phyloP scores from a whole-genome alignment of 2,329 filamentous ascomycete genomes.

The Scolecobasidium constrictum region DNA sequence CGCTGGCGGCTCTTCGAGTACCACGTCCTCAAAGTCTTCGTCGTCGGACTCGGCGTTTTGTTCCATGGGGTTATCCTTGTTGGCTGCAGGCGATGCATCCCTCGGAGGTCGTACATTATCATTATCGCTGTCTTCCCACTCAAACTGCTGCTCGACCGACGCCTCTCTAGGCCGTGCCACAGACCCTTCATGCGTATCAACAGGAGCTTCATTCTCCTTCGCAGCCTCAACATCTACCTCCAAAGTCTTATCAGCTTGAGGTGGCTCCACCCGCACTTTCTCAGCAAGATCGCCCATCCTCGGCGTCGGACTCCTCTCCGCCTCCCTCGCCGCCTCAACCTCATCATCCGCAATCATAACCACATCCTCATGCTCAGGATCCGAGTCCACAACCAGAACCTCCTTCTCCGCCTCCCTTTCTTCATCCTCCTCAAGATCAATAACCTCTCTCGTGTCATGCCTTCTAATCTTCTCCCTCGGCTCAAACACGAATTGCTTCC shows the following conservation, averaged over 20 bases:
- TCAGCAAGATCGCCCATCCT: slow-evolving; percentile 1
- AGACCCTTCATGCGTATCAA: no score
- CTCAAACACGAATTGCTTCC: slow-evolving; percentile 55
- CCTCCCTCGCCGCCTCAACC: no score
- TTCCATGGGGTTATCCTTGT: neutral
- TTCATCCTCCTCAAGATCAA: slow-evolving; percentile 34
- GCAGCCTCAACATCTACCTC: no score
- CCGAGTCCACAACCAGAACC: slow-evolving; percentile 53
- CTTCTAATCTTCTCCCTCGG: slow-evolving; percentile 48
- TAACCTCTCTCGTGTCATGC: slow-evolving; percentile 38
- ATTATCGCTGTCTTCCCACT: slow-evolving; percentile 46
- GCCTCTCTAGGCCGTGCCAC: slow-evolving; percentile 9
- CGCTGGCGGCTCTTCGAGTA: slow-evolving; percentile 6
- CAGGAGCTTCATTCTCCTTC: no score
- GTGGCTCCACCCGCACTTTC: neutral
- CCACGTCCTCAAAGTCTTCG: slow-evolving; percentile 29
- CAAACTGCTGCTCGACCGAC: slow-evolving; percentile 29
- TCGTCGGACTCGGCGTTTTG: slow-evolving; percentile 17
- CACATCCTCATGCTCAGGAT: slow-evolving; percentile 42
- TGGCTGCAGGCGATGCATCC: neutral
- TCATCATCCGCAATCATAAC: no score
- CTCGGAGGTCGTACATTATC: slow-evolving; percentile 10
- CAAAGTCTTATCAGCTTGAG: neutral
- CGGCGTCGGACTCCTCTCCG: no score
- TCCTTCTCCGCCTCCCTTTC: slow-evolving; percentile 33